Base-by-base conservation (phyloP, 495 filamentous ascomycete species). In the Evansstolkia leycettana region DNA sequence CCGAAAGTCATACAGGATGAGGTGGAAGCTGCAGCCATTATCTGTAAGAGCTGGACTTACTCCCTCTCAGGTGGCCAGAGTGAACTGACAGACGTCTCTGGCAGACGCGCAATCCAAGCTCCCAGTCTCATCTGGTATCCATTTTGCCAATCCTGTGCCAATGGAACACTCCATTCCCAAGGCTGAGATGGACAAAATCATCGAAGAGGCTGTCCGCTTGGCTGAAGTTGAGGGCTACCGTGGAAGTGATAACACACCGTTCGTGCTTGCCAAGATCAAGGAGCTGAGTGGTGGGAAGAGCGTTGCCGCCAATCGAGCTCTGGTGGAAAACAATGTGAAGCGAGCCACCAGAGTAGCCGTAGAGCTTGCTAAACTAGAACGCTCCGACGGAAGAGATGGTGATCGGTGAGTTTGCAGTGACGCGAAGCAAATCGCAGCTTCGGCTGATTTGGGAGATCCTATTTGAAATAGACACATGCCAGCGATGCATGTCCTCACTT, bases 81-180 rank as follows among this genome's bases (percentile, higher is more conserved):
- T 23, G 4, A 23, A 23, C 20, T 9, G 9, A 23, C 20, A n/a
- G n/a, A 23, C 20, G 20, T 9, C 20, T 4, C 20, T 23, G 20
- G 17, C 39, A 81, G 80, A 77, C 52, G 74, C 80, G 20, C 72
- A 80, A 55, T 48, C 51, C n/a, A 65, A 63, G 24, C 60, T 94
- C 16, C 71, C 68, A 1, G 59, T 93, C 8, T 65, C 72, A 25
- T 81, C 74, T 7, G 89, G 90, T 5, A 58, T 95, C 14, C 62
- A 83, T 20, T 84, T 98, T 49, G 85, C 86, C 28, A 96, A 92
- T 50, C 90, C 90, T 0, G 78, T 94, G 37, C 82, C 89, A 0
- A 52, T 70, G 35, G 64, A 81, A 41, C 57, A 69, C 44, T 79
- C 76, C 3, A 78, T 98, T 17, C 65, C 83, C 3, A 72, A 78